Conservation (phyloP, 2,329 filamentous ascomycete genomes). For the Blastomyces parvus region DNA sequence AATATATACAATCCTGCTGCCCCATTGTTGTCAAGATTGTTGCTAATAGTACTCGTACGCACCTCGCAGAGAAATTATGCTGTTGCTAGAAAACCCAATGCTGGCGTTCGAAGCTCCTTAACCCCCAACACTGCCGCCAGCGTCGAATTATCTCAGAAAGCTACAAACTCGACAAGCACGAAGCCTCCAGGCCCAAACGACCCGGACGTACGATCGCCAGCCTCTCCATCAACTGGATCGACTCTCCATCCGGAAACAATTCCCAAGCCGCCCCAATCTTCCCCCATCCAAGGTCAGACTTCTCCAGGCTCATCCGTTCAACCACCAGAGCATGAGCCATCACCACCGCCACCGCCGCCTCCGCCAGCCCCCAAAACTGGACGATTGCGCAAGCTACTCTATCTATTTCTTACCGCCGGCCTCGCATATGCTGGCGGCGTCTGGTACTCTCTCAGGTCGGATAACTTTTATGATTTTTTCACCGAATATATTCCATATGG, state of each 20-base stretch:
- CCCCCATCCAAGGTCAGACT: conserved; percentile 28
- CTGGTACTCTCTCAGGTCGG: conserved; percentile 84
- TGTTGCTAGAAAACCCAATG: conserved; percentile 21
- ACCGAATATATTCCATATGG: conserved; percentile 93
- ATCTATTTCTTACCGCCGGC: conserved; percentile 64
- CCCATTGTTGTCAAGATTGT: neutral
- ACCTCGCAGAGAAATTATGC: conserved; percentile 41
- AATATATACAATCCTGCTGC: neutral
- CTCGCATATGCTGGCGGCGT: conserved; percentile 79
- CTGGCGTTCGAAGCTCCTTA: conserved; percentile 14
- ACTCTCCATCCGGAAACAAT: conserved; percentile 42
- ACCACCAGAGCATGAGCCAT: conserved; percentile 32
- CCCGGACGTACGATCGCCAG: conserved; percentile 23
- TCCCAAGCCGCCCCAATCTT: conserved; percentile 39
- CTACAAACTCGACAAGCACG: conserved; percentile 17
- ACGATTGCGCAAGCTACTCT: conserved; percentile 67
- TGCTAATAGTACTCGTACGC: neutral
- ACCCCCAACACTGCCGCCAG: conserved; percentile 11
- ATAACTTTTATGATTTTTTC: conserved; percentile 99
- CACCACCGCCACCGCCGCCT: conserved; percentile 30
- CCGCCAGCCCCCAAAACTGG: conserved; percentile 51
- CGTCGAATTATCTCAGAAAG: conserved; percentile 13
- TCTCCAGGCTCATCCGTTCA: conserved; percentile 28
- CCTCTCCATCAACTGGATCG: conserved; percentile 37
- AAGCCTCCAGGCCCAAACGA: conserved; percentile 11